Evolutionary conservation across 1,284 basidiomycete species (phyloP).

Genomic region (Tetrapyrgos nigripes): DNA sequence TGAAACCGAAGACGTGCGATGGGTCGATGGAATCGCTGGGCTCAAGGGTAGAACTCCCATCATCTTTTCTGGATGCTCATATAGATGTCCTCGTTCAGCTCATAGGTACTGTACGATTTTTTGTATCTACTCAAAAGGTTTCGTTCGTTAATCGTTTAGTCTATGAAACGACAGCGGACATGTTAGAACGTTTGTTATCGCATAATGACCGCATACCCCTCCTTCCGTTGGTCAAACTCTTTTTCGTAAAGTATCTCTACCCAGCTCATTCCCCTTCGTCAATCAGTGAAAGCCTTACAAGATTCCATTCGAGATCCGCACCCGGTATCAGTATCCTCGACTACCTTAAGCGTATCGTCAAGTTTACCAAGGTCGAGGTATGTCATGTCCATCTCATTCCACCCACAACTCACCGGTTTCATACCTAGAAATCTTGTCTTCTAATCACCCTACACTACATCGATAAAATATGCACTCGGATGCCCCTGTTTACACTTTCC

Average conservation of each 20-base stretch:
- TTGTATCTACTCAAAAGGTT: conserved; percentile 18
- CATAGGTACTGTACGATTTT: conserved; percentile 64
- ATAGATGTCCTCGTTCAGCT: conserved; percentile 85
- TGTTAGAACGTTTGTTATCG: conserved; percentile 89
- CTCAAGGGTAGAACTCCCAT: conserved; percentile 75
- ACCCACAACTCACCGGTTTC: conserved; percentile 16
- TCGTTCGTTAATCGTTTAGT: conserved; percentile 5
- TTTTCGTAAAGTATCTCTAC: conserved; percentile 11
- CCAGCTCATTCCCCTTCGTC: conserved; percentile 22
- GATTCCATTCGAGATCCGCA: conserved; percentile 91
- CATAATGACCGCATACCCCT: conserved; percentile 95
- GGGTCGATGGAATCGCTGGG: conserved; percentile 76
- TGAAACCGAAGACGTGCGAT: too few species aligned
- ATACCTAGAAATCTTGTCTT: conserved; percentile 80
- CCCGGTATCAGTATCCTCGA: conserved; percentile 87
- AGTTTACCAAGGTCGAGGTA: conserved; percentile 93
- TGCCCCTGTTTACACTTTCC: conserved; percentile 88
- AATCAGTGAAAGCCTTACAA: conserved; percentile 80
- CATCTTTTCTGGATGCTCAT: conserved; percentile 77
- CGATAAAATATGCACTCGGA: conserved; percentile 89
- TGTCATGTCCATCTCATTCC: conserved; percentile 24
- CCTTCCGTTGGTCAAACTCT: conserved; percentile 63
- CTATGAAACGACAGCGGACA: conserved; percentile 73
- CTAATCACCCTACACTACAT: conserved; percentile 93
- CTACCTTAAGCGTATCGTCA: conserved; percentile 90